phyloP scores from a whole-genome alignment of 2,329 filamentous ascomycete species.

The Nemania bipapillata region DNA sequence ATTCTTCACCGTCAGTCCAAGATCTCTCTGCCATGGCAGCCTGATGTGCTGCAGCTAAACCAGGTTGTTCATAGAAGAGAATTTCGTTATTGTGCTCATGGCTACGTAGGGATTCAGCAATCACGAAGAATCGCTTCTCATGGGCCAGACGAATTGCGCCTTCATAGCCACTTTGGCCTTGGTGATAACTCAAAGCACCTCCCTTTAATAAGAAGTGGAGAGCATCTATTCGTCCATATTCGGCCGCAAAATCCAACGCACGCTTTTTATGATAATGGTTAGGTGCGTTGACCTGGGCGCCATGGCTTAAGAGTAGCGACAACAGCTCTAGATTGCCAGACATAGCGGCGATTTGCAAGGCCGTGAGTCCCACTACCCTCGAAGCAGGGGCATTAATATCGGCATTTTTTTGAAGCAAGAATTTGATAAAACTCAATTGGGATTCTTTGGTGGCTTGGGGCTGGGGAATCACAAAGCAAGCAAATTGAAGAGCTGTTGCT shows the following conservation, averaged over 20 bases:
- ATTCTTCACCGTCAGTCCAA: no score
- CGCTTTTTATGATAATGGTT: not conserved
- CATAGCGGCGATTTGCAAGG: not conserved
- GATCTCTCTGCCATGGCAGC: no score
- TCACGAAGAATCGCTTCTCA: not conserved
- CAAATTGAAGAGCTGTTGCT: slow-evolving; percentile 4
- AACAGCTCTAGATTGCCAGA: not conserved
- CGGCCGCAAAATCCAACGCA: not conserved
- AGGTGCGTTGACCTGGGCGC: not conserved
- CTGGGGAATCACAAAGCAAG: not conserved
- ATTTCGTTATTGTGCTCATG: not conserved
- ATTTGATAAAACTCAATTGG: not conserved
- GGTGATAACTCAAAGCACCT: not conserved
- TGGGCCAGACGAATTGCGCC: slow-evolving; percentile 2
- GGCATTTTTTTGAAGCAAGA: not conserved
- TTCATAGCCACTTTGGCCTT: slow-evolving; percentile 15
- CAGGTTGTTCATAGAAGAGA: no score
- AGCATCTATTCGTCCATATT: not conserved
- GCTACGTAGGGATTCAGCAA: not conserved
- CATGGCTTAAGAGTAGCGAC: not conserved
- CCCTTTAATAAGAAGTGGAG: slow-evolving; percentile 1
- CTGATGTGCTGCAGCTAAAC: no score
- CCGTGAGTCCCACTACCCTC: not conserved
- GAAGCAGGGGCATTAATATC: slow-evolving; percentile 4
- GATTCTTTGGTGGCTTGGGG: not conserved